Conservation (phyloP, 768 basidiomycete genomes). For the Boletus rufocinnamomeus region DNA sequence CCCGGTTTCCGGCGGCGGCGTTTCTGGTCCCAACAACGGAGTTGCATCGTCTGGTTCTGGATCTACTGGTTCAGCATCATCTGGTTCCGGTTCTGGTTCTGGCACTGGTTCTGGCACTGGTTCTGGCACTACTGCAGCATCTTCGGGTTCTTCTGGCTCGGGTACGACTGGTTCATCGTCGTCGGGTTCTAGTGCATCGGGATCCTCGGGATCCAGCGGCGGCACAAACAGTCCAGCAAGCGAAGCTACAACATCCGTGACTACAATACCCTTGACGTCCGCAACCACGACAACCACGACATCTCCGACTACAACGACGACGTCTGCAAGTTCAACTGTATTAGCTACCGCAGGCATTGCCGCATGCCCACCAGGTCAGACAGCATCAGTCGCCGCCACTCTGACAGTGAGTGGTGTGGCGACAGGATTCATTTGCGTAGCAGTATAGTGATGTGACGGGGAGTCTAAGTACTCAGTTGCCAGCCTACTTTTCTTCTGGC, state of each 20-base stretch:
- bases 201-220: background rate
- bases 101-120: background rate
- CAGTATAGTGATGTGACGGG: background rate
- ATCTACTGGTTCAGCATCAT: background rate
- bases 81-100: background rate
- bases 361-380: conserved; percentile 23
- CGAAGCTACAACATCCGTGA: background rate
- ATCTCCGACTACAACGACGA: background rate
- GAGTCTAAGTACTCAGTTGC: background rate
- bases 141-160: conserved; percentile 1
- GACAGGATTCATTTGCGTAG: conserved; percentile 16
- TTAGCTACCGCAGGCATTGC: background rate
- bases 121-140: conserved; percentile 1
- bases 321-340: conserved; percentile 1
- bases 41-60: conserved; percentile 2
- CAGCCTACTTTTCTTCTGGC: conserved; percentile 1
- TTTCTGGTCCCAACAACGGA: background rate
- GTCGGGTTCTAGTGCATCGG: background rate
- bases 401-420: background rate
- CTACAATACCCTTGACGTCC: background rate
- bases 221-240: background rate
- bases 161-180: background rate
- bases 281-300: conserved; percentile 2
- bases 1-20: background rate
- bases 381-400: background rate